Percentiles rank a stretch among this genome's conserved stretches.
These are phyloP conservation scores for Amylostereum areolatum DNA, from an alignment of 1,284 basidiomycete genomes.

Conservation along the genomic window DNA sequence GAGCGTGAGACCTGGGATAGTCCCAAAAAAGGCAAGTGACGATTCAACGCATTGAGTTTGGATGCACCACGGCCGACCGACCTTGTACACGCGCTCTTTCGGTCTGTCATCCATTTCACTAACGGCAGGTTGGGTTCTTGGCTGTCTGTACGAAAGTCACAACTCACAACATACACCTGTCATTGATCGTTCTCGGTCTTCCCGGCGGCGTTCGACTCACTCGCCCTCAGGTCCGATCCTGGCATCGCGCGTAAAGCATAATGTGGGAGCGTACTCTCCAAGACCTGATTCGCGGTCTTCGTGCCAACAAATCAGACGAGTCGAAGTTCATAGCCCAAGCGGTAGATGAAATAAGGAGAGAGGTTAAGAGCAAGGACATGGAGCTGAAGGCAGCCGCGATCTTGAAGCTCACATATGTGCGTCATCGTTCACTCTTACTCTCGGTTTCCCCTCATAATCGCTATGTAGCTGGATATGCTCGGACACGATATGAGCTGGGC, in stretches of 20 bases:
- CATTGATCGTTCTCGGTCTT: neutral
- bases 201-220: neutral
- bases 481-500: constrained; percentile 89
- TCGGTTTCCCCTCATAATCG: constrained; percentile 4
- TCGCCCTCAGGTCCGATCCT: neutral
- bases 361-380: constrained; percentile 94
- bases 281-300: constrained; percentile 86
- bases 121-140: neutral
- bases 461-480: constrained; percentile 80
- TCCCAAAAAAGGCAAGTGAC: too few relatives aligned
- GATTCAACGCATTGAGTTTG: too few relatives aligned
- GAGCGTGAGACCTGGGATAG: too few relatives aligned
- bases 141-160: neutral
- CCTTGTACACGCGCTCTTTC: neutral
- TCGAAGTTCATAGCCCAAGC: constrained; percentile 76
- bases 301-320: constrained; percentile 82
- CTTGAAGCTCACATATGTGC: constrained; percentile 94
- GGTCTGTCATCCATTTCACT: neutral
- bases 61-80: neutral
- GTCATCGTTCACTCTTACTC: constrained; percentile 25
- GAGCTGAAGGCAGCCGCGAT: constrained; percentile 93
- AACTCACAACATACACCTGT: neutral
- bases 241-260: neutral
- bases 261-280: constrained; percentile 96
- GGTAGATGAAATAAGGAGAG: constrained; percentile 83